A percentile compares a stretch with the other conserved stretches of the same genome.
Evolutionary conservation across 2,329 filamentous ascomycete species (phyloP).

Genomic region (Daldinia sp.): DNA sequence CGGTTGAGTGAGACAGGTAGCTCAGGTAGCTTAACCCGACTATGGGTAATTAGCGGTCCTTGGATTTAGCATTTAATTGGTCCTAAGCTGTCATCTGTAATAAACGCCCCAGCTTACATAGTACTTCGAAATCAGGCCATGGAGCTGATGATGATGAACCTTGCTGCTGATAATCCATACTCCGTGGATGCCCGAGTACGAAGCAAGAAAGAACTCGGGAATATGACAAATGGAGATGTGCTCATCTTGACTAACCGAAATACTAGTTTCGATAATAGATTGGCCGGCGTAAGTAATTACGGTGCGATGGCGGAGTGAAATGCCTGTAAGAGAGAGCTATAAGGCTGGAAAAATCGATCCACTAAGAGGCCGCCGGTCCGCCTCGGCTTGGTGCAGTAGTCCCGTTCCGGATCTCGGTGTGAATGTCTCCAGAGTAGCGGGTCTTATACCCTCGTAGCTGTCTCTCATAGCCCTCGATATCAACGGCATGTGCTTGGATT

Average conservation of each 20-base stretch:
- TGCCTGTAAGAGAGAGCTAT: constrained; percentile 33
- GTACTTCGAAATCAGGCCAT: background rate
- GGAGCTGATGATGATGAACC: constrained; percentile 12
- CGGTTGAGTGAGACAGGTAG: constrained; percentile 5
- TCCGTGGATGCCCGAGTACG: constrained; percentile 14
- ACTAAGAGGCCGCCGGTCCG: constrained; percentile 35
- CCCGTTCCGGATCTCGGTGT: constrained; percentile 41
- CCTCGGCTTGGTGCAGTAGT: constrained; percentile 35
- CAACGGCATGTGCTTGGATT: constrained; percentile 3
- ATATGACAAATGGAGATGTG: constrained; percentile 26
- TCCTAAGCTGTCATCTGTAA: constrained; percentile 1
- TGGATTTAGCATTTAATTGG: background rate
- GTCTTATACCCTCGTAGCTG: constrained; percentile 18
- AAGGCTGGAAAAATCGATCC: constrained; percentile 38
- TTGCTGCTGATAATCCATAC: background rate
- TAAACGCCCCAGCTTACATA: constrained; percentile 4
- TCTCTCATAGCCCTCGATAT: background rate
- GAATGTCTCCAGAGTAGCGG: constrained; percentile 37
- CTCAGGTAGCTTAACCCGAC: background rate
- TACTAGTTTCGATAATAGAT: constrained; percentile 20
- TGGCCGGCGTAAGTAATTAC: constrained; percentile 30
- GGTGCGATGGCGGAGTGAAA: constrained; percentile 35
- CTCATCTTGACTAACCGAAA: constrained; percentile 35
- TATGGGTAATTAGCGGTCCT: background rate
- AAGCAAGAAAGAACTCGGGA: background rate